A percentile compares a stretch with the other conserved stretches of the same genome.
Evolutionary conservation across 108 stramenopile species (phyloP).

Genomic region (Discostella pseudostelligera): DNA sequence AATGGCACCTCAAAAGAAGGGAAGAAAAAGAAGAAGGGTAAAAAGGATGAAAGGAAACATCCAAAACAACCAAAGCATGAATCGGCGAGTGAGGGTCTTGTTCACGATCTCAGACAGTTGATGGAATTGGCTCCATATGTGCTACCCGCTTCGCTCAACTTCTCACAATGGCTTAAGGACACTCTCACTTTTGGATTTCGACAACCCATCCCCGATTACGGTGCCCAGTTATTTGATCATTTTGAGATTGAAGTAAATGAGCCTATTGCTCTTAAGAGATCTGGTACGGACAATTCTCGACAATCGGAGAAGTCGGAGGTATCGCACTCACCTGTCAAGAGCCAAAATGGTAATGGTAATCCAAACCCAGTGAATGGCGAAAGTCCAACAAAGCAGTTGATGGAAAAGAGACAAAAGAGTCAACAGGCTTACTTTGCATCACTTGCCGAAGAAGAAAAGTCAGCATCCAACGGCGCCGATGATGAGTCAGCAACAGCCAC

Average conservation of each 20-base stretch:
- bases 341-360: neutral
- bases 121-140: slow-evolving; percentile 38
- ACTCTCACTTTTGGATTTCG: slow-evolving; percentile 37
- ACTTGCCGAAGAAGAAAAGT: slow-evolving; percentile 19
- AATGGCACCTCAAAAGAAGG: neutral
- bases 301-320: slow-evolving; percentile 2
- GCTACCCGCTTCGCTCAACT: slow-evolving; percentile 36
- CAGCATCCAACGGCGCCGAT: slow-evolving; percentile 15
- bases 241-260: slow-evolving; percentile 39
- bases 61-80: neutral
- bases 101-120: slow-evolving; percentile 24
- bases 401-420: slow-evolving; percentile 17
- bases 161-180: slow-evolving; percentile 34
- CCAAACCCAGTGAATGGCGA: neutral
- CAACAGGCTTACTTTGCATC: slow-evolving; percentile 47
- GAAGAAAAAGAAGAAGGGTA: slow-evolving; percentile 6
- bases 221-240: slow-evolving; percentile 39
- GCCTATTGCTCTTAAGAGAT: slow-evolving; percentile 8
- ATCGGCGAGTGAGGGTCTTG: slow-evolving; percentile 24
- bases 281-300: slow-evolving; percentile 10
- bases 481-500: slow-evolving; percentile 34
- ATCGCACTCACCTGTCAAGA: slow-evolving; percentile 8
- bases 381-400: slow-evolving; percentile 18
- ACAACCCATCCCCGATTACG: slow-evolving; percentile 42
- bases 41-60: neutral